These are phyloP conservation scores for Scalesia atractyloides DNA, from an alignment of 129 eudicot species.

Conservation along the genomic window DNA sequence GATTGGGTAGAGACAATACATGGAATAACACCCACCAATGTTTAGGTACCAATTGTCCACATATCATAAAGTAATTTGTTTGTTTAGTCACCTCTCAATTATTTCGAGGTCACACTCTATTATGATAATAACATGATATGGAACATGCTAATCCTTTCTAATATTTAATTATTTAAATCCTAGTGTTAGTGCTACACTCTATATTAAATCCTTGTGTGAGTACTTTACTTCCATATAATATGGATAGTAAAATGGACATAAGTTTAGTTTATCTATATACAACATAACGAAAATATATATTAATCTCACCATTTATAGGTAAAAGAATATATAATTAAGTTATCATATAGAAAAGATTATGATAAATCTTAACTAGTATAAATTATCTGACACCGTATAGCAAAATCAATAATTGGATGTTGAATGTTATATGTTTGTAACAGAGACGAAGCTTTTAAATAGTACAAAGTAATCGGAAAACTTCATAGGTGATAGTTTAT, in stretches of 20 bases:
- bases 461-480: background rate
- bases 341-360: background rate
- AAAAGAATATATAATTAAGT: background rate
- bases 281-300: too few species aligned
- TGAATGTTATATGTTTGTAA: too few species aligned
- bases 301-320: too few species aligned
- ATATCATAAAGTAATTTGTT: conserved; percentile 27
- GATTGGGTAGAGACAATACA: conserved; percentile 17
- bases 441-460: too few species aligned
- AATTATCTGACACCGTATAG: too few species aligned
- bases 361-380: background rate
- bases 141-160: conserved; percentile 17
- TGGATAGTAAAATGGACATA: too few species aligned
- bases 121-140: conserved; percentile 19
- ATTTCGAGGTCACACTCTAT: conserved; percentile 30
- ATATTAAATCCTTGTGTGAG: too few species aligned
- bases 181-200: background rate
- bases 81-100: conserved; percentile 28
- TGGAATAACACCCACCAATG: conserved; percentile 15
- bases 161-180: background rate
- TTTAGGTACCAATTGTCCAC: conserved; percentile 28
- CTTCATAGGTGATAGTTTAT: background rate
- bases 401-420: too few species aligned
- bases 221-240: too few species aligned
- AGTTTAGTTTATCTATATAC: too few species aligned